Evolutionary conservation across 441 rosid species (phyloP), one percentile per base, ranked within the genome.

Genomic region (Lepidium campestre): DNA sequence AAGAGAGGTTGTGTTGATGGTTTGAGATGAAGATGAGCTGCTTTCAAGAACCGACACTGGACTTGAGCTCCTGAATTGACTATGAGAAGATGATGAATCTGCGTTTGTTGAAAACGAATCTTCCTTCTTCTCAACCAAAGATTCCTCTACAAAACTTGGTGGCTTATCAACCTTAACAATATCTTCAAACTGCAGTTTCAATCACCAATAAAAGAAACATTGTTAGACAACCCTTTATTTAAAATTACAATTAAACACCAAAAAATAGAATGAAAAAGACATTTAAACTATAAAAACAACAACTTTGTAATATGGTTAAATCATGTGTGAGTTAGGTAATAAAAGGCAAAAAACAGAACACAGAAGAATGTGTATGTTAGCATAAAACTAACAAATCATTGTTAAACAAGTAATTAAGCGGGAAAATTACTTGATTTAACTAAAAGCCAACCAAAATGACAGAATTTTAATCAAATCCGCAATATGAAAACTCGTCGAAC

Each of bases 41-140:
- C 98, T 94, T 62, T 94, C 99, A 1, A 94, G 91, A 4, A 89
- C 98, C 9, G 99, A 91, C 61, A 89, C 84, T 2, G 99, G 98
- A 68, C 99, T 91, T 2, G 90, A 85, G n/a, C 79, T 85, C 71
- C 62, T 83, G 74, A 89, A 89, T 48, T 59, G 90, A 49, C 69
- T 81, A 10, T 62, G 83, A 25, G 82, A 64, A 11, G 83, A 69
- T 1, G 74, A 68, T 1, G 76, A 80, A 14, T 81, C 82, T 29
- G 83, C 84, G 44, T 68, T 75, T 47, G 68, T 55, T 1, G 79
- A 76, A 1, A 82, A 74, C 36, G 75, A 84, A 18, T 80, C 80
- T 56, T 77, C 80, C 40, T 75, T 77, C 70, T 68, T 69, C 61
- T 49, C 70, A 47, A 90, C 79, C 79, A 91, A 77, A n/a, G 97